A percentile compares a stretch with the other conserved stretches of the same genome.
Conservation (phyloP, 2,329 filamentous ascomycete genomes). For the Penicillium capsulatum region DNA sequence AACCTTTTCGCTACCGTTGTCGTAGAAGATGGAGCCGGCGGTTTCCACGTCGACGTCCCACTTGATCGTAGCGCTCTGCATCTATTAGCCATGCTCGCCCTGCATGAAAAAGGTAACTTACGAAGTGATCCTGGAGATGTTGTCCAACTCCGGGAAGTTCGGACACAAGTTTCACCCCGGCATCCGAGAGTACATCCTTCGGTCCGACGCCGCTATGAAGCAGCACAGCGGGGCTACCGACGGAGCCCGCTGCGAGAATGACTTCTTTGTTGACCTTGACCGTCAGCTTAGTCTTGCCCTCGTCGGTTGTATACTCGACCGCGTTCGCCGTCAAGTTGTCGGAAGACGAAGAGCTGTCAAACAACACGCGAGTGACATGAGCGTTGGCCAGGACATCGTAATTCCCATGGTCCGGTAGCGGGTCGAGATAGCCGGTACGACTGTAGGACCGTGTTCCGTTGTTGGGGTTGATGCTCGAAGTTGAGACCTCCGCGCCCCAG, state of each 20-base stretch:
- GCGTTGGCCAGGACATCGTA: conserved; percentile 33
- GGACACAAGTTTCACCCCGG: conserved; percentile 45
- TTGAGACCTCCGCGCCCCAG: conserved; percentile 33
- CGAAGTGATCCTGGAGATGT: conserved; percentile 50
- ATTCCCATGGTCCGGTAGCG: conserved; percentile 29
- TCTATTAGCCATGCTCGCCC: conserved; percentile 4
- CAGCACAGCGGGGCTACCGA: conserved; percentile 55
- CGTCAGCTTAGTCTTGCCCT: conserved; percentile 23
- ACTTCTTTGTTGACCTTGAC: conserved; percentile 29
- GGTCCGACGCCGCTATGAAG: conserved; percentile 60
- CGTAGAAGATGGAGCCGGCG: conserved; percentile 29
- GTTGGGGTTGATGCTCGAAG: conserved; percentile 32
- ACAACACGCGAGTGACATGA: conserved; percentile 31
- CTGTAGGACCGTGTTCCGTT: conserved; percentile 38
- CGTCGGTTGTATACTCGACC: conserved; percentile 32
- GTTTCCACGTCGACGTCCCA: conserved; percentile 28
- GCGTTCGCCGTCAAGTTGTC: conserved; percentile 28
- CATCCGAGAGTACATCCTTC: conserved; percentile 42
- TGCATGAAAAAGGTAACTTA: conserved; percentile 5
- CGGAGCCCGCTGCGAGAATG: conserved; percentile 46
- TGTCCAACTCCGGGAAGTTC: conserved; percentile 48
- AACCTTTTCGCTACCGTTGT: conserved; percentile 26
- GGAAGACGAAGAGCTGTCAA: conserved; percentile 23
- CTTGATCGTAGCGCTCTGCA: conserved; percentile 29
- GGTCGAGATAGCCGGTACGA: conserved; percentile 34